Evolutionary conservation across 176 grass and related monocot species (phyloP).

Genomic region (Aegilops sharonensis): DNA sequence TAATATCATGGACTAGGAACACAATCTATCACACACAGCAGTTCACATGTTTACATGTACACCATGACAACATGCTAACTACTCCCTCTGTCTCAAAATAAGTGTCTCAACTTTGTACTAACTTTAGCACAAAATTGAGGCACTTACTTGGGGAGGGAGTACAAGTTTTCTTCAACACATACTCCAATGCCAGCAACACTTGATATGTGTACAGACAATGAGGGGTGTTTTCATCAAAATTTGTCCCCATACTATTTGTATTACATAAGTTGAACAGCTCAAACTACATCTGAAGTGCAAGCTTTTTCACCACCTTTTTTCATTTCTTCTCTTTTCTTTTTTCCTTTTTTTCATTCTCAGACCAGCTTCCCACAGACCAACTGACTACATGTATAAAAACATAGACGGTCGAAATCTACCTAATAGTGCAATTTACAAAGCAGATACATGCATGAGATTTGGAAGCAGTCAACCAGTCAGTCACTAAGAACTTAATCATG

Average conservation of each 20-base stretch:
- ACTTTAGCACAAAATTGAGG: too few species aligned
- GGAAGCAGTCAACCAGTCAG: not conserved
- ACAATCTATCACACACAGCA: not conserved
- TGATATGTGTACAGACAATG: not conserved
- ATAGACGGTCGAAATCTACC: not conserved
- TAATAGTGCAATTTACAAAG: constrained; percentile 20
- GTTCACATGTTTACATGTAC: not conserved
- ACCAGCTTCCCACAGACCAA: not conserved
- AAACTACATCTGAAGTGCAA: not conserved
- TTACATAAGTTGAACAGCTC: constrained; percentile 7
- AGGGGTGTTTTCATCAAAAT: not conserved
- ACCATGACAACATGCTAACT: not conserved
- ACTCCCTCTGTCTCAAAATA: too few species aligned
- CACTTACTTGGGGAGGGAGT: too few species aligned
- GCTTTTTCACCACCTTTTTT: not conserved
- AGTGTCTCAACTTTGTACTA: too few species aligned
- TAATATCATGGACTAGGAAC: not conserved
- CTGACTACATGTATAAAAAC: constrained; percentile 23
- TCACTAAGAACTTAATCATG: not conserved
- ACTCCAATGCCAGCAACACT: not conserved
- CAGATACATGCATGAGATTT: not conserved
- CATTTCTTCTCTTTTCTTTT: not conserved
- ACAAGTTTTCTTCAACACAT: not conserved
- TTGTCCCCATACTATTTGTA: not conserved
- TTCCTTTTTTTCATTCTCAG: not conserved